Conservation (phyloP, 2,329 filamentous ascomycete species). For the Sporothrix pallida region DNA sequence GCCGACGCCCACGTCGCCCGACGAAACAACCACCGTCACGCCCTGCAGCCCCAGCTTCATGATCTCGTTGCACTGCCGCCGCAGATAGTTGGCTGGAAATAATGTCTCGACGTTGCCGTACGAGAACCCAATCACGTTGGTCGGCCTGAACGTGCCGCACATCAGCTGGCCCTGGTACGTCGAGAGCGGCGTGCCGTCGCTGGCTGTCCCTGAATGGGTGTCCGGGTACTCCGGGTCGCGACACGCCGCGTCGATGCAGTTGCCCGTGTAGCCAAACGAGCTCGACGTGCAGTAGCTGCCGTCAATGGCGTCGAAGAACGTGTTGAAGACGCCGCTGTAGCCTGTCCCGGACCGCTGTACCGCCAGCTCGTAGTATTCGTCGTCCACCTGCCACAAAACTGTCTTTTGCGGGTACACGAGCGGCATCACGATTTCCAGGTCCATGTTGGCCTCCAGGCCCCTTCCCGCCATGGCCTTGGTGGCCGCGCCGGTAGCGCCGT, state of each 20-base stretch:
- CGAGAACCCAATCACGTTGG: conserved; percentile 62
- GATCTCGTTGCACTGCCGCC: conserved; percentile 57
- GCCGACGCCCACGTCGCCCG: conserved; percentile 55
- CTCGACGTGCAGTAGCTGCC: conserved; percentile 56
- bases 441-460: conserved; percentile 50
- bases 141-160: conserved; percentile 50
- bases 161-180: conserved; percentile 55
- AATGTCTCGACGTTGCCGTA: conserved; percentile 61
- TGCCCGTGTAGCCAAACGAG: conserved; percentile 54
- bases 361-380: conserved; percentile 41
- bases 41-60: conserved; percentile 59
- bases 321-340: background rate
- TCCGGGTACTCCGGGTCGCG: conserved; percentile 57
- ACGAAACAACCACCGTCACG: conserved; percentile 55
- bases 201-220: conserved; percentile 41
- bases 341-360: background rate
- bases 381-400: conserved; percentile 42
- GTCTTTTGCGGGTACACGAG: conserved; percentile 57
- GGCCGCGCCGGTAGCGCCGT: conserved; percentile 30
- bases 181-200: background rate
- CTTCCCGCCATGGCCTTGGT: conserved; percentile 41
- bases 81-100: conserved; percentile 59
- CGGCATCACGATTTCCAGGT: conserved; percentile 54
- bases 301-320: conserved; percentile 55
- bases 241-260: conserved; percentile 44